Base-by-base conservation (phyloP, 2,329 filamentous ascomycete species). In the Huntiella savannae region DNA sequence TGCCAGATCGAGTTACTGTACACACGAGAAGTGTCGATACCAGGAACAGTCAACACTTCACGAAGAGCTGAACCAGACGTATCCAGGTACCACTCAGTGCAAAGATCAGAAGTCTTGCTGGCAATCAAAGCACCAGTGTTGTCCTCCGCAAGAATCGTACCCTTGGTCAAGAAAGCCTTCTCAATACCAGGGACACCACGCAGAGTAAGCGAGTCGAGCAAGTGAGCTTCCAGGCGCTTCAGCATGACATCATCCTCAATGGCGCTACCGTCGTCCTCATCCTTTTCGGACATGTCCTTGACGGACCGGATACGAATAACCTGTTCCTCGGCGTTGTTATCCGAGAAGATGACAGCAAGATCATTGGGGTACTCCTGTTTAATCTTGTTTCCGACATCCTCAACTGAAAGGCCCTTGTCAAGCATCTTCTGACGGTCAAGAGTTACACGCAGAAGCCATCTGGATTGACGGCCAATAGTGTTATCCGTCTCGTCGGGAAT, bases 1-100 rank as follows among this genome's bases (percentile, higher is more conserved):
- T 98, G 88, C 61, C 88, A 86, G 60, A 98, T 82, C 57, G 93
- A 85, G 66, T 98, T 98, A 50, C 86, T 92, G 59, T 86, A 92
- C 2, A 88, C 95, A 50, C 85, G 78, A 19, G 67, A 78, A 8
- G 83, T 68, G 57, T 98, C 85, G 28, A 98, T 87, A 43, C 91
- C 92, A 32, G 87, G 79, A 43, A 96, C 80, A 3, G 79, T 71
- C 53, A 98, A 68, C 11, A 95, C 86, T 22, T 85, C 77, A 40
- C 81, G 81, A 46, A 99, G 70, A 39, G 87, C 74, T 37, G 87
- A 92, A 57, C 91, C 91, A 50, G 79, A 86, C 4, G 92, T 99
- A 62, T 98, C 91, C 46, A 99, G 72, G 58, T 91, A 91, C 85
- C 86, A 95, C 61, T 96, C 87, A 52, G 82, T 79, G 65, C 87